Base-by-base conservation (phyloP, 2,329 filamentous ascomycete genomes). In the Zymoseptoria passerinii region DNA sequence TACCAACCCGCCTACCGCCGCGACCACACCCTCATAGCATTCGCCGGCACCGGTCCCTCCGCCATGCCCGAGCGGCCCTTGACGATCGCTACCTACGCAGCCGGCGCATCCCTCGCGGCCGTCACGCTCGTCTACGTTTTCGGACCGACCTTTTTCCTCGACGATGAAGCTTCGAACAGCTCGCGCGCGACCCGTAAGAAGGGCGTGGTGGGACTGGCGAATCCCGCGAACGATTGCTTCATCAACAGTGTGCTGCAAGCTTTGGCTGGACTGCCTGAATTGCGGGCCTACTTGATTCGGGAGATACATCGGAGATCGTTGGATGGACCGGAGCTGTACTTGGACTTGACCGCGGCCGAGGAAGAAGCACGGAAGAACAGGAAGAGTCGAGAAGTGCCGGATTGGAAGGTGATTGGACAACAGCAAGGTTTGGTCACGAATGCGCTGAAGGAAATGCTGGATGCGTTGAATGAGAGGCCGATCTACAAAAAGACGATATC, bases 171-270 rank as follows among this genome's bases (percentile, higher is more conserved):
- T 54, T 78, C 79, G 23, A 76, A 74, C 58, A 78, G 74, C 61
- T 83, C 81, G 57, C 76, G 73, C 61, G 82, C 81, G 59, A 76
- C 77, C 62, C 85, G 89, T 66, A 94, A 91, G 75, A 92, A 90
- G 71, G 89, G 89, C 59, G 89, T 95, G 50, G 91, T 97, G 57
- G 94, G 94, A 48, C 81, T 97, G 58, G 80, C 81, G 55, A 99
- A 99, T 74, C 86, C 90, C 8, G 94, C 92, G 66, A 99, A 99
- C 75, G 94, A 80, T 68, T 80, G 78, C 72, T 80, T 79, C 67
- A 96, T 97, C 78, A 99, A 99, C 75, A 96, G 91, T 23, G 88
- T 96, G 19, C 83, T 99, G 40, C 94, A 99, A 77, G 91, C 90
- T 7, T 81, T 99, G 50, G 92, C 94, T 13, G 94, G 94, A 2